Evolutionary conservation across 306 rosid species (phyloP).

Genomic region (Coriaria nepalensis): DNA sequence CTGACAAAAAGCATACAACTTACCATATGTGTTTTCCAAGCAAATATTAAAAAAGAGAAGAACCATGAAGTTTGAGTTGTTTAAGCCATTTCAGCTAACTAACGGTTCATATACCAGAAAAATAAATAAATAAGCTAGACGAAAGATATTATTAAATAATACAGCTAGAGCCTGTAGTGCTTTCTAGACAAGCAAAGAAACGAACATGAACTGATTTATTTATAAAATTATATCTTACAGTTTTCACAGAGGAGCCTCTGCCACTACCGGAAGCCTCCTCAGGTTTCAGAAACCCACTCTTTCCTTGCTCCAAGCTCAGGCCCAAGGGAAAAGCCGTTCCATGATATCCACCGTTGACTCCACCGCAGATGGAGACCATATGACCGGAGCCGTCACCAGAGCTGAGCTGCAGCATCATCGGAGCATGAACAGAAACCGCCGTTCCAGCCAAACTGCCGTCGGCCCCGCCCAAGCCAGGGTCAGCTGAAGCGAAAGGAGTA

Average conservation of each 20-base stretch:
- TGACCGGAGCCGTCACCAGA: constrained; percentile 51
- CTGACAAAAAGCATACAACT: no score
- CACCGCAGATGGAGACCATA: constrained; percentile 29
- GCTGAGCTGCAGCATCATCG: constrained; percentile 81
- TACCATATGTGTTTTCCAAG: no score
- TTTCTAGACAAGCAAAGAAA: neutral
- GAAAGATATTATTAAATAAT: no score
- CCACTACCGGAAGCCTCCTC: constrained; percentile 88
- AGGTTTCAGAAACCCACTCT: constrained; percentile 50
- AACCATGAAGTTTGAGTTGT: no score
- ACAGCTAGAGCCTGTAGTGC: no score
- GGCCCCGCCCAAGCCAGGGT: constrained; percentile 29
- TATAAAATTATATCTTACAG: constrained; percentile 30
- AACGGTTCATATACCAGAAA: no score
- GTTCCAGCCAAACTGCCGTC: constrained; percentile 35
- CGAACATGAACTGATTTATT: neutral
- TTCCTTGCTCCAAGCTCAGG: constrained; percentile 80
- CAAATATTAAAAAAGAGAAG: no score
- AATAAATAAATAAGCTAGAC: no score
- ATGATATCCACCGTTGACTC: constrained; percentile 31
- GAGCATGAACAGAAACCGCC: constrained; percentile 17
- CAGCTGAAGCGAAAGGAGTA: constrained; percentile 51
- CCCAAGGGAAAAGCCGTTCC: constrained; percentile 67
- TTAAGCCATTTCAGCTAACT: no score
- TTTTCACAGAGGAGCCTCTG: constrained; percentile 48